Conservation (phyloP, 2,329 filamentous ascomycete species). For the Curvularia spicifera region DNA sequence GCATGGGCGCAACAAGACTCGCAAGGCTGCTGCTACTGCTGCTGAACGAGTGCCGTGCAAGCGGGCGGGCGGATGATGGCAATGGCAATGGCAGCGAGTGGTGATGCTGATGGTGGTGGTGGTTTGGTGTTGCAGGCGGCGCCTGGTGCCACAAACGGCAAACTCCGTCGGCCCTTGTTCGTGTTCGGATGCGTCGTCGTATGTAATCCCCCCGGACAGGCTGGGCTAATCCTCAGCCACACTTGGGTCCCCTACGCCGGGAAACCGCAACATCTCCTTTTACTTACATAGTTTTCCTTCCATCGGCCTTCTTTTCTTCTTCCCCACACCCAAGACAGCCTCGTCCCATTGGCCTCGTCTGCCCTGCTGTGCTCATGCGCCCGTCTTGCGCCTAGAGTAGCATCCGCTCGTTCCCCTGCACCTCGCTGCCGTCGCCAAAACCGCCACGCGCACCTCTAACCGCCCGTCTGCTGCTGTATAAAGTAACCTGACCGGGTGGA, state of each 20-base stretch:
- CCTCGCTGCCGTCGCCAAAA: neutral
- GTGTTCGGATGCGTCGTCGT: neutral
- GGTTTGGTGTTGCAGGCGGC: neutral
- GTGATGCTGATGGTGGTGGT: neutral
- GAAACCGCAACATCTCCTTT: conserved; percentile 14
- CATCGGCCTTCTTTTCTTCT: conserved; percentile 7
- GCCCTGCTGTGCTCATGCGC: conserved; percentile 13
- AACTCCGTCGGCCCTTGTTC: neutral
- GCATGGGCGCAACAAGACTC: conserved; percentile 6
- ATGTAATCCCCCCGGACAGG: neutral
- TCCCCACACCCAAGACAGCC: neutral
- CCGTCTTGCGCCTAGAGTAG: conserved; percentile 15
- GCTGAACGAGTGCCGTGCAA: neutral
- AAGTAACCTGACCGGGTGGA: conserved; percentile 35
- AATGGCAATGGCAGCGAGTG: neutral
- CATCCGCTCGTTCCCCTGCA: conserved; percentile 15
- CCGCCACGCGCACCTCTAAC: conserved; percentile 9
- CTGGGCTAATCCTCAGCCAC: conserved; percentile 2
- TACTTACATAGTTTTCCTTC: conserved; percentile 13
- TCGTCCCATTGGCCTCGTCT: neutral
- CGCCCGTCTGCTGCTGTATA: conserved; percentile 19
- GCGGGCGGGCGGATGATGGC: neutral
- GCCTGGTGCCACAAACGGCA: neutral
- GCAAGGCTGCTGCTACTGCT: neutral
- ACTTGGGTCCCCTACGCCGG: neutral